Percentiles rank a stretch among this genome's conserved stretches.
Evolutionary conservation across 441 rosid genomes (phyloP).

Genomic region (Pelargonium citronellum): DNA sequence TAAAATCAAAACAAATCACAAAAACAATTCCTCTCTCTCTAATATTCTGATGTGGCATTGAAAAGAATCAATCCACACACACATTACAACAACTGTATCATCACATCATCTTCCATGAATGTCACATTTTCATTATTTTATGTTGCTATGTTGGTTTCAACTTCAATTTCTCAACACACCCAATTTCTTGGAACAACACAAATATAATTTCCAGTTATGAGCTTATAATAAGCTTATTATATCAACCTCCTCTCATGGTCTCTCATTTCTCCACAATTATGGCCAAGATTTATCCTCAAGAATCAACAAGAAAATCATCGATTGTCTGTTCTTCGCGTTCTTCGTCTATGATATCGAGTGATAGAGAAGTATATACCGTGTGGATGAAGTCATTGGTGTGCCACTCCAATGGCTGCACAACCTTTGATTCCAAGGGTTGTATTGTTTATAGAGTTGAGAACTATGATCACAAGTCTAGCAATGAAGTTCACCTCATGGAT

Average conservation of each 20-base stretch:
- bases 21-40: neutral
- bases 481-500: slow-evolving; percentile 66
- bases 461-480: slow-evolving; percentile 49
- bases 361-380: slow-evolving; percentile 53
- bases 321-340: neutral
- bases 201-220: neutral
- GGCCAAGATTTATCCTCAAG: slow-evolving; percentile 7
- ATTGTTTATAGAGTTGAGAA: slow-evolving; percentile 67
- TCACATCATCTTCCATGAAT: neutral
- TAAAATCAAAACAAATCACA: neutral
- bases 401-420: slow-evolving; percentile 71
- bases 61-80: neutral
- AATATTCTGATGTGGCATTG: neutral
- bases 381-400: slow-evolving; percentile 89
- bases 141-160: neutral
- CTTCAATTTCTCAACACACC: neutral
- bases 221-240: too few relatives aligned
- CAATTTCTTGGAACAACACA: neutral
- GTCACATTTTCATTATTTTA: neutral
- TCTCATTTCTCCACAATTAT: neutral
- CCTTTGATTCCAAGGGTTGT: slow-evolving; percentile 51
- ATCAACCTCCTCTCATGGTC: neutral
- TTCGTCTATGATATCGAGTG: neutral
- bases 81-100: neutral
- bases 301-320: neutral